Conservation (phyloP, 1,284 basidiomycete genomes). For the Malassezia japonica region DNA sequence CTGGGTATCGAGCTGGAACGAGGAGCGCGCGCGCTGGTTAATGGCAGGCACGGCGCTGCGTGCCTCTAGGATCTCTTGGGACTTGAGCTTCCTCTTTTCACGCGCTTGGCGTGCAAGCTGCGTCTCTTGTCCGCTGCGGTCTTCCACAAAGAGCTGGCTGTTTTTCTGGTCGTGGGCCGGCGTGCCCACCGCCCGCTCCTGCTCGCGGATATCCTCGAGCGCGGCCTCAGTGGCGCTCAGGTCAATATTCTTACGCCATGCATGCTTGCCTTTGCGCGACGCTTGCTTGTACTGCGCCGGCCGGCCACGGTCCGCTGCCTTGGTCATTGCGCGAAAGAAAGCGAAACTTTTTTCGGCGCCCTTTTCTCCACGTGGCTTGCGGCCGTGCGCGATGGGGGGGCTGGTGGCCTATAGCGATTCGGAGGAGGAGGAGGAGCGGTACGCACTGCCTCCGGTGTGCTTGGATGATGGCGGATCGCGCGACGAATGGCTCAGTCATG, state of each 20-base stretch:
- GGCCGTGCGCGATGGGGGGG: slow-evolving; percentile 8
- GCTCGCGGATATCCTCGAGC: slow-evolving; percentile 29
- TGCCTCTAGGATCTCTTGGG: slow-evolving; percentile 69
- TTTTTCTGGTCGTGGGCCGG: slow-evolving; percentile 8
- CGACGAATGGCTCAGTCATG: slow-evolving; percentile 14
- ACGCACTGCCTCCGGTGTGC: slow-evolving; percentile 1
- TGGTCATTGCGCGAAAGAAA: not conserved
- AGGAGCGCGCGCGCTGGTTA: slow-evolving; percentile 9
- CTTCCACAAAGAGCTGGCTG: slow-evolving; percentile 22
- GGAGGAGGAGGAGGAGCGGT: slow-evolving; percentile 5
- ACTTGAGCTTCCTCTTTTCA: slow-evolving; percentile 57
- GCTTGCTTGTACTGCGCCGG: slow-evolving; percentile 54
- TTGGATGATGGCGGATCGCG: not conserved
- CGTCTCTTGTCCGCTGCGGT: slow-evolving; percentile 51
- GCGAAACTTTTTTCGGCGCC: not conserved
- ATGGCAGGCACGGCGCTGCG: slow-evolving; percentile 71
- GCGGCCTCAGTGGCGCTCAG: slow-evolving; percentile 27
- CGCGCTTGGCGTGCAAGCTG: slow-evolving; percentile 30
- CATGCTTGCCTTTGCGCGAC: slow-evolving; percentile 75
- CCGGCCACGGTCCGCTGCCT: slow-evolving; percentile 5
- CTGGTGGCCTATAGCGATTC: slow-evolving; percentile 16
- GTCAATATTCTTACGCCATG: slow-evolving; percentile 73
- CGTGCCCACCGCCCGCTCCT: slow-evolving; percentile 16
- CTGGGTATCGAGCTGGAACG: slow-evolving; percentile 48
- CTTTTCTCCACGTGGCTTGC: slow-evolving; percentile 10